These are phyloP conservation scores for Funneliformis caledonium DNA, from an alignment of 371 early-diverging fungal genomes.

Conservation along the genomic window DNA sequence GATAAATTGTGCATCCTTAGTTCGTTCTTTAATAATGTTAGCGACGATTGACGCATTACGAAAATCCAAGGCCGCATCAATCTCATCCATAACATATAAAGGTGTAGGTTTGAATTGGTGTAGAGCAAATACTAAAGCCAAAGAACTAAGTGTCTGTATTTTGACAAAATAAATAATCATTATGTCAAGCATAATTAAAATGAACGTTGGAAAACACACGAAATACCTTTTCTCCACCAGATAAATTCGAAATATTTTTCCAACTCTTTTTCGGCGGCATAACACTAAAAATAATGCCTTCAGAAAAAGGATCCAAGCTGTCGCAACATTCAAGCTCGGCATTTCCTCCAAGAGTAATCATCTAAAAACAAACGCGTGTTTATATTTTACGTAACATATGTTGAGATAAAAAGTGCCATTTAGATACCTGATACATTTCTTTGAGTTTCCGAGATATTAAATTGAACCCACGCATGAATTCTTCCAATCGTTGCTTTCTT, in stretches of 20 bases:
- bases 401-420: too few relatives aligned
- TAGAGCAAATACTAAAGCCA: conserved; percentile 77
- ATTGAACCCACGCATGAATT: conserved; percentile 98
- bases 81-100: too few relatives aligned
- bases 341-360: conserved; percentile 99
- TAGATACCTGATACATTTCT: conserved; percentile 95
- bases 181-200: background rate
- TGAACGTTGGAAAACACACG: background rate
- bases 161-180: background rate
- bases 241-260: conserved; percentile 85
- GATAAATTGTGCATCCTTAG: too few relatives aligned
- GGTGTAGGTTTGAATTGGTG: conserved; percentile 95
- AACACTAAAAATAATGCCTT: conserved; percentile 98
- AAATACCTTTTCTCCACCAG: conserved; percentile 98
- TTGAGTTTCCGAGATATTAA: conserved; percentile 95
- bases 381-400: too few relatives aligned
- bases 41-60: too few relatives aligned
- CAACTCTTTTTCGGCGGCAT: conserved; percentile 99
- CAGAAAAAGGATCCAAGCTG: conserved; percentile 98
- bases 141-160: conserved; percentile 89
- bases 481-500: conserved; percentile 82
- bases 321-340: conserved; percentile 99
- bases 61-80: too few relatives aligned
- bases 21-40: too few relatives aligned
- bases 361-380: conserved; percentile 49